Base-by-base conservation (phyloP, 2,329 filamentous ascomycete species). In the Domatiomyces catenatus region DNA sequence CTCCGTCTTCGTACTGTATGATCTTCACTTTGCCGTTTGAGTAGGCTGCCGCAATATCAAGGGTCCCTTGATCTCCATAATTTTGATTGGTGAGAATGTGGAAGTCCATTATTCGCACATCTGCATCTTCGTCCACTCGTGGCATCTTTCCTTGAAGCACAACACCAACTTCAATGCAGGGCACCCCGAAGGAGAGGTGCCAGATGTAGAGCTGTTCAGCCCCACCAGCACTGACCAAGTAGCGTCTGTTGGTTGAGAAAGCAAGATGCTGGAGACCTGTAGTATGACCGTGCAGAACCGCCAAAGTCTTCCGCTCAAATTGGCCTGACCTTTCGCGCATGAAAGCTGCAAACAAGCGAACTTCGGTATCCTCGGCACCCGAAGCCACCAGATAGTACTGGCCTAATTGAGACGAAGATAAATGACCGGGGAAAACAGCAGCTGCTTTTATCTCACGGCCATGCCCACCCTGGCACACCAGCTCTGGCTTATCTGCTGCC, bases 141-240 rank as follows among this genome's bases (percentile, higher is more conserved):
- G 71, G 70, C 59, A 75, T 74, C 10, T 64, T 61, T 1, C 70
- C 71, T 54, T 76, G 70, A 54, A 76, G 73, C 0, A 76, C 66
- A 1, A 76, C 68, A 0, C 77, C 75, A 8, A 79, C 59, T 2
- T 68, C 70, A 50, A 77, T 67, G 1, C 72, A 69, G 22, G 79
- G 71, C 5, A 84, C 63, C 8, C 62, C 61, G 19, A 47, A 50
- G 46, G 70, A 71, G 32, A 90, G 65, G 42, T 77, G 75, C 90
- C 92, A 98, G 8, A 89, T 75, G 59, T 83, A 90, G 56, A 96
- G 83, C 65, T 98, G 90, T 64, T 95, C 90, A 54, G 80, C 82
- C 0, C 89, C 92, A 5, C 79, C 87, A 60, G 86, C 89, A 56
- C 86, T 94, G 63, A 96, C 84, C 2, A 98, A 75, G 58, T 83